Percentiles rank a stretch among this genome's conserved stretches.
These are phyloP conservation scores for Scorias spongiosa DNA, from an alignment of 2,329 filamentous ascomycete genomes.

Conservation along the genomic window DNA sequence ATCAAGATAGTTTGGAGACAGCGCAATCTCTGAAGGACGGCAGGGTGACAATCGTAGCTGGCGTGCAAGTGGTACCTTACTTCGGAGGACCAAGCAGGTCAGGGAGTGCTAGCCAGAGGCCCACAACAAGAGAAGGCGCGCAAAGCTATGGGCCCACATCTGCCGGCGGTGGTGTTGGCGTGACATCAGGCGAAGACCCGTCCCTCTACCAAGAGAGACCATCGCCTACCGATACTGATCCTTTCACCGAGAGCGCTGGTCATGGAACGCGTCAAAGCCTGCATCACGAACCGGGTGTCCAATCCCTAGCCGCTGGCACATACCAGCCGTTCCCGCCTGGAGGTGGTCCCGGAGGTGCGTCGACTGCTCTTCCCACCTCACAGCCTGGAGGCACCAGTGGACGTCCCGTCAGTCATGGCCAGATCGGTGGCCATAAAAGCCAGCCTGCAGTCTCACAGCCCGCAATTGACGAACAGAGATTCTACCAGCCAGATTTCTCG, in stretches of 20 bases:
- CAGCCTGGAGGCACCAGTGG: conserved; percentile 1
- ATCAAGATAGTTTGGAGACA: conserved; percentile 83
- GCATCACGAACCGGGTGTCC: conserved; percentile 24
- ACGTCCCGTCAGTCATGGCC: neutral
- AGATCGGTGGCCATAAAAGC: conserved; percentile 1
- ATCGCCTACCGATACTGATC: conserved; percentile 46
- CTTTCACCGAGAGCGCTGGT: conserved; percentile 38
- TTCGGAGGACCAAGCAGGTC: conserved; percentile 15
- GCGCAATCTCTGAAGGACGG: conserved; percentile 76
- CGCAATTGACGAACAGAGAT: conserved; percentile 14
- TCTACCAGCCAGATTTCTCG: conserved; percentile 32
- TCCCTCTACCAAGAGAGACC: conserved; percentile 36
- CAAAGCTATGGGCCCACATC: conserved; percentile 11
- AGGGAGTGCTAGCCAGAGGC: conserved; percentile 29
- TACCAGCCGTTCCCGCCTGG: conserved; percentile 16
- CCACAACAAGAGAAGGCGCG: conserved; percentile 21
- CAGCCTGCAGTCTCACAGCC: neutral
- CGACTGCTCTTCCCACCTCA: conserved; percentile 12
- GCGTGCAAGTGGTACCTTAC: conserved; percentile 77
- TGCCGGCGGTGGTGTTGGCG: neutral
- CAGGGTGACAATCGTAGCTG: conserved; percentile 75
- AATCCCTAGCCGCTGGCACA: conserved; percentile 17
- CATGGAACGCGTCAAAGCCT: conserved; percentile 16
- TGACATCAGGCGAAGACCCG: conserved; percentile 20
- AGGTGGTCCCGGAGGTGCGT: conserved; percentile 3